Base-by-base conservation (phyloP, 305 asterid genomes). In the Plantago rigida region DNA sequence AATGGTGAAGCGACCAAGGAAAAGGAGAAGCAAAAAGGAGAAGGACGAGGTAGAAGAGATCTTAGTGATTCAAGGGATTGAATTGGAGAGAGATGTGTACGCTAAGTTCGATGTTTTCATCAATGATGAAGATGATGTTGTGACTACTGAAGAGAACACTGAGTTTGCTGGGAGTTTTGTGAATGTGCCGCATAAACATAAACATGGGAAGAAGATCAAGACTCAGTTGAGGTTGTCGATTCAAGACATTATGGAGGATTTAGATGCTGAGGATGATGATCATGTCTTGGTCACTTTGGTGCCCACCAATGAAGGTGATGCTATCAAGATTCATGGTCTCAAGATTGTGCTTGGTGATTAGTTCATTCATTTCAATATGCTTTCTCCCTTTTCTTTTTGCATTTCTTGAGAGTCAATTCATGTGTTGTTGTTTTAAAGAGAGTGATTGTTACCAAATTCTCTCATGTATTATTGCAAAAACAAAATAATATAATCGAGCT, bases 161-260 rank as follows among this genome's bases (percentile, higher is more conserved):
- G 97, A 86, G 72, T 89, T 82, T 34, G 92, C 85, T 0, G 97
- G 97, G 2, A 86, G 95, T 55, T 86, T 86, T 3, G 85, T 77
- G 49, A 84, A 88, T 8, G 84, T 86, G 62, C 91, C 94, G 3
- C 95, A 79, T 26, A 75, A 68, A 58, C 83, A 82, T 60, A 71
- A 73, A 45, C 59, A 66, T 1, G 76, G 66, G 47, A 74, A 60
- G 71, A 75, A 71, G 74, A 77, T 75, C 0, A 84, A 63, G 81
- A 86, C 93, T 9, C 66, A 67, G 68, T 13, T 88, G 42, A 76
- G 73, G 68, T 53, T 89, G 72, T 75, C 81, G 4, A 74, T 89
- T 5, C 73, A 83, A 0, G 97, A 84, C 19, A 71, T 87, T 2
- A 24, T 89, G 72, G 93, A 89, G 51, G 95, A 89, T 34, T 64